phyloP scores from a whole-genome alignment of 768 basidiomycete genomes.

The Leccinum broughii region DNA sequence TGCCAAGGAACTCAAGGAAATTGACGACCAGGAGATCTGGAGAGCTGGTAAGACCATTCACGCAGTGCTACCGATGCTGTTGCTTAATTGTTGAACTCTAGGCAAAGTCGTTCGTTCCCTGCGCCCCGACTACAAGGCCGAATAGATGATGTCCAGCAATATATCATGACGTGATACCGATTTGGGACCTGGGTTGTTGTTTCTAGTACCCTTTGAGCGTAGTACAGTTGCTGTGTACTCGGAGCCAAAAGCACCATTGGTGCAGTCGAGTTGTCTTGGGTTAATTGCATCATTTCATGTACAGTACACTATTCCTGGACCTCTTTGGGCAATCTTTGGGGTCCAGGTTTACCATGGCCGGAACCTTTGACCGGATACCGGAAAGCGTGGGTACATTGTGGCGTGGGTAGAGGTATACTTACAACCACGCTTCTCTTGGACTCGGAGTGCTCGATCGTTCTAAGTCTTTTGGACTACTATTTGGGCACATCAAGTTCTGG shows the following conservation, averaged over 20 bases:
- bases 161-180: neutral
- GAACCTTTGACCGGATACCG: too few relatives aligned
- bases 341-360: too few relatives aligned
- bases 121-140: conserved; percentile 81
- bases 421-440: too few relatives aligned
- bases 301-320: too few relatives aligned
- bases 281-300: conserved; percentile 17
- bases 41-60: conserved; percentile 63
- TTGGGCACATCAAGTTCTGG: too few relatives aligned
- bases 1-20: conserved; percentile 88
- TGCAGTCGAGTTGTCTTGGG: conserved; percentile 23
- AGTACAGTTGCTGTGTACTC: conserved; percentile 12
- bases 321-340: too few relatives aligned
- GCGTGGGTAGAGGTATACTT: too few relatives aligned
- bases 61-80: neutral
- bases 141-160: conserved; percentile 34
- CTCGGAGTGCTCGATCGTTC: too few relatives aligned
- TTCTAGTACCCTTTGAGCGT: conserved; percentile 11
- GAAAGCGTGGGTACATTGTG: too few relatives aligned
- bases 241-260: conserved; percentile 27
- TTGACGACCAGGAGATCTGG: conserved; percentile 99
- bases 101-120: conserved; percentile 90
- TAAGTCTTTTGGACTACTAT: too few relatives aligned
- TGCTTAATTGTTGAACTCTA: conserved; percentile 21
- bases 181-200: neutral